These are phyloP conservation scores for Alternaria longipes DNA, from an alignment of 2,329 filamentous ascomycete genomes.

Conservation along the genomic window DNA sequence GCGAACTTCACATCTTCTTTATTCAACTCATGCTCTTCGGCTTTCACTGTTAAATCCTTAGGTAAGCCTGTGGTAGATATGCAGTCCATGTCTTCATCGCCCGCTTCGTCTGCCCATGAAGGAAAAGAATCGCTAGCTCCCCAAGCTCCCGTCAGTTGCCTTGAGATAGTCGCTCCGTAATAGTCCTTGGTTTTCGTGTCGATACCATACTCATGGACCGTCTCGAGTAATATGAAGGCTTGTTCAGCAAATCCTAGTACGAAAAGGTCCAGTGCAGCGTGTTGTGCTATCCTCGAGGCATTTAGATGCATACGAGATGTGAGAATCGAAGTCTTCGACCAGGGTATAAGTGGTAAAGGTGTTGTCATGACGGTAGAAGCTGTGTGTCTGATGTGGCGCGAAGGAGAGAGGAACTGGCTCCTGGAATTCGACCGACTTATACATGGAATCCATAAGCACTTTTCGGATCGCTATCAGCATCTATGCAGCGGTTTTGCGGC, in stretches of 20 bases:
- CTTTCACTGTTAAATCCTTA: background rate
- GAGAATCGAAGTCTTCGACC: slow-evolving; percentile 7
- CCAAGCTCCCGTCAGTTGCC: background rate
- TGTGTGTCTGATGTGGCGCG: no score
- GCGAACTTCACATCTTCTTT: background rate
- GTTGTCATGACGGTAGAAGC: background rate
- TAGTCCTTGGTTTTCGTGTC: background rate
- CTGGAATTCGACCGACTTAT: background rate
- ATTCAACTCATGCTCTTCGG: background rate
- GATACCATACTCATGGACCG: slow-evolving; percentile 1
- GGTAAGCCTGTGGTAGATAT: background rate
- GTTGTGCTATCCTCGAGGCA: background rate
- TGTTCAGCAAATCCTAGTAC: slow-evolving; percentile 1
- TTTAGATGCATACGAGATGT: background rate
- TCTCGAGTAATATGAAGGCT: slow-evolving; percentile 6
- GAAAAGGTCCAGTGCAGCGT: slow-evolving; percentile 11
- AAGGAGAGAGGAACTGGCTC: background rate
- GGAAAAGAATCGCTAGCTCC: background rate
- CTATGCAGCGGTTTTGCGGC: background rate
- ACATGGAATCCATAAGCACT: accelerated
- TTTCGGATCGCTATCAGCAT: background rate
- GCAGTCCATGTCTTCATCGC: background rate
- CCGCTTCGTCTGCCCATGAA: background rate
- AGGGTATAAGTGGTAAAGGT: slow-evolving; percentile 9
- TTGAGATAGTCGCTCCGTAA: background rate